Conservation (phyloP, 73 alveolate species). For the Paramecium pentaurelia region DNA sequence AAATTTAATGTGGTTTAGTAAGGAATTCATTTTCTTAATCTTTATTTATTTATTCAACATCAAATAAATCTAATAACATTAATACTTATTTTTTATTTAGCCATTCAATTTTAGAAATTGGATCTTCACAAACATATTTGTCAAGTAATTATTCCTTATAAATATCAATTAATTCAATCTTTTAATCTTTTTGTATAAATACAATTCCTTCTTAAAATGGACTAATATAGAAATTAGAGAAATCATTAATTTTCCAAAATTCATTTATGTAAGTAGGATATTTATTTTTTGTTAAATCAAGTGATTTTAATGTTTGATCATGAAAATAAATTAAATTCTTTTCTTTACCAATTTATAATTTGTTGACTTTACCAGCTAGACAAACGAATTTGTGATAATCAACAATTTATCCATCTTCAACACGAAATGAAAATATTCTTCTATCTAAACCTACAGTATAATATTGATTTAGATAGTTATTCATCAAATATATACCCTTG, state of each 20-base stretch:
- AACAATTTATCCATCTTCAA: not conserved
- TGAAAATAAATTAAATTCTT: not conserved
- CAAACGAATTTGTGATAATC: not conserved
- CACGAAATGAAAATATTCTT: conserved; percentile 19
- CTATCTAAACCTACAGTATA: conserved; percentile 40
- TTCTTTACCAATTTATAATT: not conserved
- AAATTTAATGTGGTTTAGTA: not conserved
- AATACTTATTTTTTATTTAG: not conserved
- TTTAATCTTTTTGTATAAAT: not conserved
- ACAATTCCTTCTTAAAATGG: not conserved
- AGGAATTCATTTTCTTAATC: not conserved
- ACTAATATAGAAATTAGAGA: not conserved
- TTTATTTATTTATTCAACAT: not conserved
- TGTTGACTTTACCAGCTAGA: not conserved
- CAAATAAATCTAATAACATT: not conserved
- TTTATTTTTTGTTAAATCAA: not conserved
- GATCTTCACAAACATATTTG: not conserved
- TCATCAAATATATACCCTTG: not conserved
- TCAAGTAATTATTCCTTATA: not conserved
- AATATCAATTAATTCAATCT: not conserved
- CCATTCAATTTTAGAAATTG: not conserved
- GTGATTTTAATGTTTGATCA: not conserved
- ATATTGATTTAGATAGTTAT: not conserved
- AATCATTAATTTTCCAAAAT: conserved; percentile 17
- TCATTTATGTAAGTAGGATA: not conserved